These are phyloP conservation scores for Oryza brachyantha DNA, from an alignment of 176 grass and related monocot species.

Conservation along the genomic window DNA sequence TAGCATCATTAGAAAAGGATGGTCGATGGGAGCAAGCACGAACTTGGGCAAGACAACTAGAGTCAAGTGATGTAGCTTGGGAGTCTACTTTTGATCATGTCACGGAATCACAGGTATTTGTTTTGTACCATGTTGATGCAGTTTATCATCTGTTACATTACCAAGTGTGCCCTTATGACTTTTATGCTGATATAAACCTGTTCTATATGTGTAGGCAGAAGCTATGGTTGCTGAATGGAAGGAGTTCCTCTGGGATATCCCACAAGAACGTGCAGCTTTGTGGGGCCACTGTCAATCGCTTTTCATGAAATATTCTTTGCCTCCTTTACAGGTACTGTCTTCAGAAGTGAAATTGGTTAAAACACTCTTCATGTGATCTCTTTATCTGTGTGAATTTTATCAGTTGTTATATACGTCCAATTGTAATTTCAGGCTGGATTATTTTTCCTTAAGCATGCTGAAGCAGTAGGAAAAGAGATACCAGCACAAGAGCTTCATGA, in stretches of 20 bases:
- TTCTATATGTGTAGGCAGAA: conserved; percentile 61
- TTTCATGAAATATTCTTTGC: conserved; percentile 81
- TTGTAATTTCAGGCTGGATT: conserved; percentile 59
- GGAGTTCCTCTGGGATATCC: conserved; percentile 97
- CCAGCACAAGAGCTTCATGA: conserved; percentile 84
- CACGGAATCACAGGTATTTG: conserved; percentile 92
- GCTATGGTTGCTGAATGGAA: conserved; percentile 98
- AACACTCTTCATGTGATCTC: not conserved
- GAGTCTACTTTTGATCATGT: conserved; percentile 89
- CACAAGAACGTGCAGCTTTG: conserved; percentile 90
- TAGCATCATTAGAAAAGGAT: conserved; percentile 71
- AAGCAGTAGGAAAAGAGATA: conserved; percentile 89
- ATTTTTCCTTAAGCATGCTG: conserved; percentile 98
- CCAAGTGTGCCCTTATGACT: not conserved
- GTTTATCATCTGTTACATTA: conserved; percentile 7
- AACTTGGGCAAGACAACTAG: conserved; percentile 85
- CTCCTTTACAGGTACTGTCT: conserved; percentile 59
- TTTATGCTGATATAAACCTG: conserved; percentile 16
- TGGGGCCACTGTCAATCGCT: conserved; percentile 95
- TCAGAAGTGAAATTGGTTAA: conserved; percentile 13
- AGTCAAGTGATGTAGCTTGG: conserved; percentile 63
- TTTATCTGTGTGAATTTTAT: conserved; percentile 21
- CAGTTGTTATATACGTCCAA: not conserved
- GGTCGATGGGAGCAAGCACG: conserved; percentile 88
- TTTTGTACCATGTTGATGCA: not conserved